Evolutionary conservation across 2,329 filamentous ascomycete species (phyloP).

Genomic region (Aphanocladium album): DNA sequence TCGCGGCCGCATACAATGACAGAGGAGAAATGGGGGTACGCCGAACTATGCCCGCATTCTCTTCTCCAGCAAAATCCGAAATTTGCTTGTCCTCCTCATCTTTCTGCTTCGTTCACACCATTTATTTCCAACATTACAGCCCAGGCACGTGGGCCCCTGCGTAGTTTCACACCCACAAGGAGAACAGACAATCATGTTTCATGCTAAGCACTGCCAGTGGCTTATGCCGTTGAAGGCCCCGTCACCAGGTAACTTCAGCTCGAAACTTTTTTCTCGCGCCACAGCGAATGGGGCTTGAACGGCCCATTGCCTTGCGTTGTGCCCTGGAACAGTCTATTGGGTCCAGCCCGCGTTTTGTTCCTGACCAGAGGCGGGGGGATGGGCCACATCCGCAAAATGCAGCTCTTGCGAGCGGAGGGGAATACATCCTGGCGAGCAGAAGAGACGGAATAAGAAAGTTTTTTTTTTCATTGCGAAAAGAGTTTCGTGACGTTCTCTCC

Average conservation of each 20-base stretch:
- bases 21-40: not conserved
- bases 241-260: not conserved
- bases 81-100: not conserved
- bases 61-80: not conserved
- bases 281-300: not conserved
- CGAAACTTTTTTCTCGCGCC: not conserved
- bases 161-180: not conserved
- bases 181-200: constrained; percentile 2
- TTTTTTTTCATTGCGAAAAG: not conserved
- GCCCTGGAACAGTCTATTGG: not conserved
- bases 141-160: not conserved
- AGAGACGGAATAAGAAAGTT: not conserved
- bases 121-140: not conserved
- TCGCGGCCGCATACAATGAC: not conserved
- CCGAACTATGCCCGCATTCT: not conserved
- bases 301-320: not conserved
- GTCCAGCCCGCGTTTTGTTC: not conserved
- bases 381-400: not conserved
- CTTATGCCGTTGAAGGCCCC: not conserved
- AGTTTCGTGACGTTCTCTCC: not conserved
- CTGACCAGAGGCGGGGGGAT: not conserved
- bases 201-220: not conserved
- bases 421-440: not conserved
- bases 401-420: not conserved
- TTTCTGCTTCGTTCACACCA: not conserved